These are phyloP conservation scores for Debaryomyces udenii DNA, from an alignment of 1,139 yeast genomes.

Conservation along the genomic window DNA sequence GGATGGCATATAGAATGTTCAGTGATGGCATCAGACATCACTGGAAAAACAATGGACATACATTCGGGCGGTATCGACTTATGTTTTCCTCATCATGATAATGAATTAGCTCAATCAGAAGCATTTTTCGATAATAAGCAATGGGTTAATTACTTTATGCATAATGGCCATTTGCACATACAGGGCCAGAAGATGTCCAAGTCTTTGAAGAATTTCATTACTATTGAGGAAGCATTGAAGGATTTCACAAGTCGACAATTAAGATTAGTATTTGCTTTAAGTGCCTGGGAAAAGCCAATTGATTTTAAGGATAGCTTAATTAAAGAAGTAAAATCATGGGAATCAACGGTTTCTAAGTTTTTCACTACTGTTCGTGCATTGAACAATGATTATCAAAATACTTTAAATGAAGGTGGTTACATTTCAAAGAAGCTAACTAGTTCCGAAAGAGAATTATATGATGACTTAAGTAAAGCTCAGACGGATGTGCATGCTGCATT, in stretches of 20 bases:
- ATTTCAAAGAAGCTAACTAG: slow-evolving; percentile 57
- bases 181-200: slow-evolving; percentile 99
- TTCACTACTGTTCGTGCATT: slow-evolving; percentile 85
- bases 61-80: slow-evolving; percentile 97
- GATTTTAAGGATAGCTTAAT: slow-evolving; percentile 87
- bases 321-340: slow-evolving; percentile 75
- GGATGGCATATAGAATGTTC: slow-evolving; percentile 99
- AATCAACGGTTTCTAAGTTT: slow-evolving; percentile 74
- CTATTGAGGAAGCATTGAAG: slow-evolving; percentile 85
- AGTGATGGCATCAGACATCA: slow-evolving; percentile 93
- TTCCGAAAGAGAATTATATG: slow-evolving; percentile 58
- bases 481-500: slow-evolving; percentile 73
- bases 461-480: slow-evolving; percentile 57
- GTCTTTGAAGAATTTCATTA: slow-evolving; percentile 90
- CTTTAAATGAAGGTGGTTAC: slow-evolving; percentile 45
- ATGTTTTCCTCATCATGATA: slow-evolving; percentile 99
- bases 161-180: slow-evolving; percentile 95
- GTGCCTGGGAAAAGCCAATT: slow-evolving; percentile 89
- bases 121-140: slow-evolving; percentile 87
- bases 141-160: slow-evolving; percentile 96
- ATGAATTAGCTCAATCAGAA: slow-evolving; percentile 95
- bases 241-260: slow-evolving; percentile 77
- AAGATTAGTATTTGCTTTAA: slow-evolving; percentile 85
- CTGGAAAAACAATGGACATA: slow-evolving; percentile 84
- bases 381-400: slow-evolving; percentile 59